Conservation (phyloP, 2,329 filamentous ascomycete genomes). For the Fusarium newnesense region DNA sequence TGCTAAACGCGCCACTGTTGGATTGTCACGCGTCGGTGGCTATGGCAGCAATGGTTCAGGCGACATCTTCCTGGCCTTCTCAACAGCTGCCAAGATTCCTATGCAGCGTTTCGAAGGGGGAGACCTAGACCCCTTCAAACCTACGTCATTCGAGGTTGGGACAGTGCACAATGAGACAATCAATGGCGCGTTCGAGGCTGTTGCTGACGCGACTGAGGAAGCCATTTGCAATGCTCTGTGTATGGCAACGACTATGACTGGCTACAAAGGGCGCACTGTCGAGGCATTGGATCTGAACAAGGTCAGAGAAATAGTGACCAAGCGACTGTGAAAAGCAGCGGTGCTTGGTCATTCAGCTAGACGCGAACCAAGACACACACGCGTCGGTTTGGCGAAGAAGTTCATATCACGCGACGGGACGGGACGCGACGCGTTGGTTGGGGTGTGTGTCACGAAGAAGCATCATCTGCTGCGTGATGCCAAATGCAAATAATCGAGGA, state of each 20-base stretch:
- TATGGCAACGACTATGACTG: constrained; percentile 68
- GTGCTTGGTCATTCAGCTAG: too few relatives aligned
- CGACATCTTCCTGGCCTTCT: constrained; percentile 75
- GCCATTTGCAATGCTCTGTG: constrained; percentile 72
- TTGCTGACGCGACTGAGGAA: constrained; percentile 72
- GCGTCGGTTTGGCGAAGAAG: neutral
- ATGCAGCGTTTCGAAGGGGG: constrained; percentile 46
- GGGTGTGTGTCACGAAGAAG: accelerated
- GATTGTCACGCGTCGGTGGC: constrained; percentile 69
- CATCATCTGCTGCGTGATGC: neutral
- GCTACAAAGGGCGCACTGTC: constrained; percentile 59
- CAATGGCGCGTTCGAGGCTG: constrained; percentile 69
- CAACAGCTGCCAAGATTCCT: constrained; percentile 64
- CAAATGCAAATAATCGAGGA: accelerated
- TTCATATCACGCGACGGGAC: neutral
- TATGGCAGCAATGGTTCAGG: constrained; percentile 71
- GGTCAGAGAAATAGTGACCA: constrained; percentile 58
- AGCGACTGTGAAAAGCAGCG: neutral
- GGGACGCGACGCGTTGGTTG: neutral
- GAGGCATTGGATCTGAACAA: constrained; percentile 61
- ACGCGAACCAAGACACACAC: too few relatives aligned
- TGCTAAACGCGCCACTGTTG: constrained; percentile 70
- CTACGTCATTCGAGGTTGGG: constrained; percentile 31
- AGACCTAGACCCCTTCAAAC: constrained; percentile 54
- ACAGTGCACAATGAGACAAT: constrained; percentile 67